Evolutionary conservation across 2,329 filamentous ascomycete genomes (phyloP).

Genomic region (Pestalotiopsis fici): DNA sequence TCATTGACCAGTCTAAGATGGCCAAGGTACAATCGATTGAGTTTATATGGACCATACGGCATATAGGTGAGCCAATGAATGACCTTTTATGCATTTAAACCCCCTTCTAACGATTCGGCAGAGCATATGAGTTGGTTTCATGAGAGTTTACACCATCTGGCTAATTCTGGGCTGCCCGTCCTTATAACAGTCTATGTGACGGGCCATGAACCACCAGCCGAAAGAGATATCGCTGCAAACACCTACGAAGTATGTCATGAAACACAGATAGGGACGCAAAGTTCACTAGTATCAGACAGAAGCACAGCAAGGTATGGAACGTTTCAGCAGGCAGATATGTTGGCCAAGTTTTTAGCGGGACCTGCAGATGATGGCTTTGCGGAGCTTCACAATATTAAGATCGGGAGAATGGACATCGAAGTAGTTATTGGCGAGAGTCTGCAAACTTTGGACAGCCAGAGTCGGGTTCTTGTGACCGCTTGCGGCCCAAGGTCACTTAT

Average conservation of each 20-base stretch:
- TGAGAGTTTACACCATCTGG: not conserved
- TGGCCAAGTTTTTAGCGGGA: rapidly evolving
- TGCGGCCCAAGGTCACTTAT: not conserved
- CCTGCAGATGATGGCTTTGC: not conserved
- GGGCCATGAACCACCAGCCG: not conserved
- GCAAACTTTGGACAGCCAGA: not conserved
- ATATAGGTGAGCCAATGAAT: not conserved
- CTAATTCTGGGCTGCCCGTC: not conserved
- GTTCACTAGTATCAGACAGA: too few species aligned
- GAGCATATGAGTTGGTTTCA: conserved; percentile 3
- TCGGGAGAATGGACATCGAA: not conserved
- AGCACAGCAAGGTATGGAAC: not conserved
- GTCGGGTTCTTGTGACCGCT: not conserved
- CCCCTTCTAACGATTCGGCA: not conserved
- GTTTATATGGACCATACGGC: not conserved
- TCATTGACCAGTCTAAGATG: not conserved
- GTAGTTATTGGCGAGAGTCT: not conserved
- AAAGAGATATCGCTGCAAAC: too few species aligned
- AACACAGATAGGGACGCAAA: too few species aligned
- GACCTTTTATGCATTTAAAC: not conserved
- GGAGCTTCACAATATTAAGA: not conserved
- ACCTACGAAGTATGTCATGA: too few species aligned
- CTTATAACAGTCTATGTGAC: not conserved
- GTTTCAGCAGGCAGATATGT: not conserved
- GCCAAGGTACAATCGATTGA: not conserved